Base-by-base conservation (phyloP, 2,329 filamentous ascomycete genomes). In the Phialophora verrucosa region DNA sequence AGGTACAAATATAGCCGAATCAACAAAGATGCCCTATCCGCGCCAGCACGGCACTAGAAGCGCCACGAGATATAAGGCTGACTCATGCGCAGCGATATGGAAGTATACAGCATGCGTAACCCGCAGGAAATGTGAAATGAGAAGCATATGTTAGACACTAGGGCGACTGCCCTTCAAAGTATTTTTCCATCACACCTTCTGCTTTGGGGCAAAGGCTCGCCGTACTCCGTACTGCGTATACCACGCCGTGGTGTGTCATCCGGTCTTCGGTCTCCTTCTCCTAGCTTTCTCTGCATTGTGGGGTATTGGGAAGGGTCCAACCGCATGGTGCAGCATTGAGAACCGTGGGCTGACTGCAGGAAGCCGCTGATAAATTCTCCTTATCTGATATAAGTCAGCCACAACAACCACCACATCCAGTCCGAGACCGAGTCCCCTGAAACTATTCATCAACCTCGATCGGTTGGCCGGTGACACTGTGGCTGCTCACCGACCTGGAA, bases 371-470 rank as follows among this genome's bases (percentile, higher is more conserved):
- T 50, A 50, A 50, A 60, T 35, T 10, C 27, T 35, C 51, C 27
- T 51, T 42, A 60, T 60, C 23, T 51, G 25, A 60, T 47, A 51
- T 51, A 60, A 31, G 44, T 60, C 58, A 38, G 44, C 44, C n/a
- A 32, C 17, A 5, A 27, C 27, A 27, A 59, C 57, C 27, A 35
- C 27, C 27, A 35, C 27, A 47, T n/a, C 8, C 5, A 49, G 8
- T 20, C 20, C 44, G 44, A 49, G 25, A 49, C 56, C 38, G n/a
- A 17, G 12, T 44, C 10, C 10, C 38, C 56, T 59, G 56, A 32
- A 49, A 7, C 29, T n/a, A 47, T 20, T 2, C 56, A 49, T 23
- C 44, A 35, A 20, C 4, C 17, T 20, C 17, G 17, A 49, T 49
- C 17, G 7, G 20, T 49, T 14, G 32, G 32, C 44, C 44, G 44